Evolutionary conservation across 2,329 filamentous ascomycete genomes (phyloP).

Genomic region (Alternaria incomplexa): DNA sequence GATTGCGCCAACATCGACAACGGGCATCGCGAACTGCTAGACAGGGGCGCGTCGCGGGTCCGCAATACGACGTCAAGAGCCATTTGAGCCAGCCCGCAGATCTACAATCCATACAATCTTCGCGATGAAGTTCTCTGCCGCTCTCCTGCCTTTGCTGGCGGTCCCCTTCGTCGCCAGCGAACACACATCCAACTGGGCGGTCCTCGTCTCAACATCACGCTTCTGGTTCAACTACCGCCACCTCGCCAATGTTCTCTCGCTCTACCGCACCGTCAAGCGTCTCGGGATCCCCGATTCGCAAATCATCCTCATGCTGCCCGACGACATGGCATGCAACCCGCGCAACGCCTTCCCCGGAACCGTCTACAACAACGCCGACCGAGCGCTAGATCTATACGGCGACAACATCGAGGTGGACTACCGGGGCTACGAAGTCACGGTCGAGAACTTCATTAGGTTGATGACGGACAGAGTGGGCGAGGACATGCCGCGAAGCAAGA

Average conservation of each 20-base stretch:
- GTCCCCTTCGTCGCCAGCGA: slow-evolving; percentile 63
- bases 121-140: slow-evolving; percentile 33
- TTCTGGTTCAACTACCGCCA: slow-evolving; percentile 99
- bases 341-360: slow-evolving; percentile 97
- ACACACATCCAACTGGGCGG: slow-evolving; percentile 98
- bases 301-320: slow-evolving; percentile 99
- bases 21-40: slow-evolving; percentile 22
- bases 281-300: slow-evolving; percentile 97
- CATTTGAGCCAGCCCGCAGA: neutral
- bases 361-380: slow-evolving; percentile 97
- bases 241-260: slow-evolving; percentile 93
- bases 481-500: slow-evolving; percentile 93
- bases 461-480: slow-evolving; percentile 93
- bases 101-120: no score
- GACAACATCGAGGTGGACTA: slow-evolving; percentile 99
- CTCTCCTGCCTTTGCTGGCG: slow-evolving; percentile 37
- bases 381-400: slow-evolving; percentile 93
- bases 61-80: neutral
- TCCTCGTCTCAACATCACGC: slow-evolving; percentile 95
- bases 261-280: slow-evolving; percentile 97
- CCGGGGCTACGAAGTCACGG: slow-evolving; percentile 95
- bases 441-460: slow-evolving; percentile 96
- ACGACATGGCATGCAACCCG: slow-evolving; percentile 99
- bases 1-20: slow-evolving; percentile 24
- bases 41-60: slow-evolving; percentile 9